These are phyloP conservation scores for Plantago major DNA, from an alignment of 257 asterid genomes.

Conservation along the genomic window DNA sequence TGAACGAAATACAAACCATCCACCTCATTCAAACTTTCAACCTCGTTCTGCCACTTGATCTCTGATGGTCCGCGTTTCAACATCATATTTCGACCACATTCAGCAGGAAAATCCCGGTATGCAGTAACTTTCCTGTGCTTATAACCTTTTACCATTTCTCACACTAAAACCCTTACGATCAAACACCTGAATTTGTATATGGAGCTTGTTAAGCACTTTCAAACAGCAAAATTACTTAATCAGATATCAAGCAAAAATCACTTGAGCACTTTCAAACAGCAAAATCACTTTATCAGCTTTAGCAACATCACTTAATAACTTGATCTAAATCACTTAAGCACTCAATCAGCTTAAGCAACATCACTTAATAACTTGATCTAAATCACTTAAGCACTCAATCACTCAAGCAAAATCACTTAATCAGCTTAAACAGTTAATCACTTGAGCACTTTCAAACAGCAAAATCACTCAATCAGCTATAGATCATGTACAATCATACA, in stretches of 20 bases:
- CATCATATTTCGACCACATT: conserved; percentile 46
- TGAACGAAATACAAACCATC: conserved; percentile 23
- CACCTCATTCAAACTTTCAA: conserved; percentile 27
- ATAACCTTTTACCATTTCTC: conserved; percentile 37
- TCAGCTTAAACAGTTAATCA: no score
- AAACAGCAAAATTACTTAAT: no score
- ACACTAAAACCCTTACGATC: not conserved
- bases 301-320: no score
- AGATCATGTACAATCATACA: not conserved
- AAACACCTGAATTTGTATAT: not conserved
- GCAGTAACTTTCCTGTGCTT: conserved; percentile 64
- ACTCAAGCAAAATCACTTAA: no score
- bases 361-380: no score
- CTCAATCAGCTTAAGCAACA: no score
- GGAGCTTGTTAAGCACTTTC: not conserved
- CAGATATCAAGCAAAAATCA: no score
- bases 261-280: no score
- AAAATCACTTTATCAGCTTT: no score
- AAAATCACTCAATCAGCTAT: not conserved
- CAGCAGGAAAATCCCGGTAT: conserved; percentile 58
- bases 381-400: no score
- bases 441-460: no score
- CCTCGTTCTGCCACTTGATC: conserved; percentile 27
- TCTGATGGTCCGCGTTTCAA: conserved; percentile 21
- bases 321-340: no score